Evolutionary conservation across 176 grass and related monocot species (phyloP).

Genomic region (Bothriochloa decipiens): DNA sequence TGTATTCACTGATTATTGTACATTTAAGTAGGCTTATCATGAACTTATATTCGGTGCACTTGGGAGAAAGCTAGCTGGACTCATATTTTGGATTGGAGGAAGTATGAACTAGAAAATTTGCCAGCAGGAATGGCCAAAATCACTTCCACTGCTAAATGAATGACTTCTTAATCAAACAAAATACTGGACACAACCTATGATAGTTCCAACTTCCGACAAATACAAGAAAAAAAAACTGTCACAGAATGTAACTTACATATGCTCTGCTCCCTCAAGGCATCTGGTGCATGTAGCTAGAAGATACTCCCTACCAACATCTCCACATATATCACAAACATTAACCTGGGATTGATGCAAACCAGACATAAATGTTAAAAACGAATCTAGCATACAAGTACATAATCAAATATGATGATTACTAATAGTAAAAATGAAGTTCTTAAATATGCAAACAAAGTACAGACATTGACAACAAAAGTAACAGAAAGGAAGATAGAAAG

Average conservation of each 20-base stretch:
- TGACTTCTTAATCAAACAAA: slow-evolving; percentile 21
- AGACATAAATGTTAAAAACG: slow-evolving; percentile 33
- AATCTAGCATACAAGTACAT: not conserved
- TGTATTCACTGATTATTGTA: not conserved
- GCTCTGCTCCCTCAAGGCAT: slow-evolving; percentile 94
- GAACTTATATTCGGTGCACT: not conserved
- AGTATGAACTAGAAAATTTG: not conserved
- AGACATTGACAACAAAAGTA: not conserved
- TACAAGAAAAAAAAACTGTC: not conserved
- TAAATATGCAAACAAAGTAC: not conserved
- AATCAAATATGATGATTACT: not conserved
- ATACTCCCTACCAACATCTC: slow-evolving; percentile 92
- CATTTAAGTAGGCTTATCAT: not conserved
- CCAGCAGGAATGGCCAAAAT: not conserved
- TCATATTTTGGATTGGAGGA: not conserved
- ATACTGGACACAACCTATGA: not conserved
- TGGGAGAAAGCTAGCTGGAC: not conserved
- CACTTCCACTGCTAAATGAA: slow-evolving; percentile 30
- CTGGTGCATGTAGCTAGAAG: slow-evolving; percentile 88
- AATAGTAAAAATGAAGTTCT: not conserved
- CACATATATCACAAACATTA: slow-evolving; percentile 99
- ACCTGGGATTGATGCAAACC: slow-evolving; percentile 59
- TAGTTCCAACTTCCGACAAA: slow-evolving; percentile 21
- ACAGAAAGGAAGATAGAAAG: not conserved
- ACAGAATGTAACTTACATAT: slow-evolving; percentile 73